A percentile compares a stretch with the other conserved stretches of the same genome.
Conservation (phyloP, 2,329 filamentous ascomycete species). For the Arthrobotrys musiformis region DNA sequence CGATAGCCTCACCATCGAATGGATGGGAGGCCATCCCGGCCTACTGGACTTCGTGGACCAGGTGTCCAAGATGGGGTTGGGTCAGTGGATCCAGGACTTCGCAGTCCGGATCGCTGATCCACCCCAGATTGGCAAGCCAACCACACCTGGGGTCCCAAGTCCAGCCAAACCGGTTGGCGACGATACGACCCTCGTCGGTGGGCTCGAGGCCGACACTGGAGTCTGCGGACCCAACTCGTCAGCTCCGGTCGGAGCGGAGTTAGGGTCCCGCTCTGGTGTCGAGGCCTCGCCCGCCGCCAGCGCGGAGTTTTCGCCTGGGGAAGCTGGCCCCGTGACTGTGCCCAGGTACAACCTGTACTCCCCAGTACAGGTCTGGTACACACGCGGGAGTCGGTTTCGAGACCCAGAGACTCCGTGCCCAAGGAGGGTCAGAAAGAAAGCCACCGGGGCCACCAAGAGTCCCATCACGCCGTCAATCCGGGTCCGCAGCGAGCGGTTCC, state of each 20-base stretch:
- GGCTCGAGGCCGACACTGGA: background rate
- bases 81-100: constrained; percentile 13
- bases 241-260: constrained; percentile 4
- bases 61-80: background rate
- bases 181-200: background rate
- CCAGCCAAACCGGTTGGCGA: background rate
- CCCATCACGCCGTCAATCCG: background rate
- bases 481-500: background rate
- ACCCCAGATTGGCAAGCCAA: background rate
- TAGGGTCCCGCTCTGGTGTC: background rate
- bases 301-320: constrained; percentile 6
- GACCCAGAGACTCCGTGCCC: constrained; percentile 20
- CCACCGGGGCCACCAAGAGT: background rate
- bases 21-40: background rate
- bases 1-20: background rate
- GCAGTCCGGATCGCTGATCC: background rate
- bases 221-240: background rate
- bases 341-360: background rate
- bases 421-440: background rate
- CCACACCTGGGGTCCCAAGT: background rate
- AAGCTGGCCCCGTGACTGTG: background rate
- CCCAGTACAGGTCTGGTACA: background rate
- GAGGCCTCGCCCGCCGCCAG: background rate
- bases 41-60: background rate
- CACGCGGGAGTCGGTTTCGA: background rate